Base-by-base conservation (phyloP, 345 rosid genomes). In the Angophora floribunda region DNA sequence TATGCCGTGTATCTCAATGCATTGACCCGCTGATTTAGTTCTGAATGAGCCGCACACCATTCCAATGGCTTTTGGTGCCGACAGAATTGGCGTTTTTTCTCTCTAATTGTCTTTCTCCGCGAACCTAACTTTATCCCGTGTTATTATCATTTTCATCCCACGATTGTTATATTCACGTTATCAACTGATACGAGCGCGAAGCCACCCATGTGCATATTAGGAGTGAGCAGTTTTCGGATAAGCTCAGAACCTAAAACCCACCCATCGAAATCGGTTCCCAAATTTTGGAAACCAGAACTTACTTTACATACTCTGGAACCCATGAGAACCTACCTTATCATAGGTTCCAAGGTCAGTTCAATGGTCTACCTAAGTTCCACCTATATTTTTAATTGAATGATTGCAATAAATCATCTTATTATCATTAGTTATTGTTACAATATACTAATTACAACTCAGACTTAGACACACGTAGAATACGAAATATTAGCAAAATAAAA, bases 161-260 rank as follows among this genome's bases (percentile, higher is more conserved):
- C 47, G 36, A 30, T 30, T 30, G 79, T 67, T 8, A 52, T 7
- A 52, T 53, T 17, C 59, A 53, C 59, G 3, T 53, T 53, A 21
- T 53, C 59, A 53, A 19, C 59, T 3, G 10, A 53, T 53, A 21
- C 59, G 0, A 1, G 2, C 2, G 1, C 8, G 11, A 55, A 21
- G 61, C 22, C 28, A 55, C 61, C 61, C 1, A 0, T 55, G 22
- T 0, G 6, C 61, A 55, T 55, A 55, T 22, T 8, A 55, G 0
- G 13, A 0, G 28, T 0, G 22, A 55, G 61, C 21, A 28, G 13
- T 55, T 22, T 55, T 55, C 8, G 28, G 61, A 26, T 55, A 0
- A 1, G 6, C 22, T 26, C 61, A 55, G 8, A 26, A 55, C 61
- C 28, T 8, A 55, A 55, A 26, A 55, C 26, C 28, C 3, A 55